These are phyloP conservation scores for Leishmania mexicana DNA, from an alignment of 208 protist species.

Conservation along the genomic window DNA sequence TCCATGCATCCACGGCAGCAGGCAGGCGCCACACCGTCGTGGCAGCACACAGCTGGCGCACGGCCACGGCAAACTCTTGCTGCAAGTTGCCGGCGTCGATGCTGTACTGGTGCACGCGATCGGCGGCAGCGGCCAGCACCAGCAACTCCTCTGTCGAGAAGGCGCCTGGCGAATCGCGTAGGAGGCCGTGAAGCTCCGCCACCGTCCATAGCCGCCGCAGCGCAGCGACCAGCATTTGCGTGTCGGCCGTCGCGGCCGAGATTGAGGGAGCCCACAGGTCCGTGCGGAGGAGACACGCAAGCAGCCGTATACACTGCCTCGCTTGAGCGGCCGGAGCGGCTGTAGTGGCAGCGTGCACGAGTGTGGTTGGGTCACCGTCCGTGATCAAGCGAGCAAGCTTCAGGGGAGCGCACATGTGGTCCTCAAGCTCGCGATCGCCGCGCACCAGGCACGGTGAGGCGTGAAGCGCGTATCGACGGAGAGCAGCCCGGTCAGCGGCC, in stretches of 20 bases:
- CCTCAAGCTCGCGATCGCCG: slow-evolving; percentile 12
- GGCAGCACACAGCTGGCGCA: slow-evolving; percentile 9
- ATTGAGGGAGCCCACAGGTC: slow-evolving; percentile 25
- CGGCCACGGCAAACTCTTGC: not conserved
- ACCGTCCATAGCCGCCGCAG: slow-evolving; percentile 22
- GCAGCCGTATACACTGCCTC: slow-evolving; percentile 15
- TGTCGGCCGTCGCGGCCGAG: not conserved
- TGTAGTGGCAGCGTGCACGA: slow-evolving; percentile 5
- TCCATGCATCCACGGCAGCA: slow-evolving; percentile 31
- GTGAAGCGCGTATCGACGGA: slow-evolving; percentile 21
- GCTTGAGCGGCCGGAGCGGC: slow-evolving; percentile 16
- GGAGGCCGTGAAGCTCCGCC: slow-evolving; percentile 9
- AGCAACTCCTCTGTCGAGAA: slow-evolving; percentile 36
- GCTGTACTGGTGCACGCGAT: slow-evolving; percentile 4
- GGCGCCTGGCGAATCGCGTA: slow-evolving; percentile 3
- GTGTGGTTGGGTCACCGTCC: slow-evolving; percentile 5
- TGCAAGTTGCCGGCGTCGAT: not conserved
- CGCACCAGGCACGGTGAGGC: slow-evolving; percentile 22
- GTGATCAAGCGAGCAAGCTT: slow-evolving; percentile 13
- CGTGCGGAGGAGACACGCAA: slow-evolving; percentile 28
- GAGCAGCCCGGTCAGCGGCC: not conserved
- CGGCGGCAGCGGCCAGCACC: slow-evolving; percentile 22
- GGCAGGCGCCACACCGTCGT: slow-evolving; percentile 20
- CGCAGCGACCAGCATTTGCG: slow-evolving; percentile 10
- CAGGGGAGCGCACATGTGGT: slow-evolving; percentile 22